These are phyloP conservation scores for Pseudomonodictys pantanalensis DNA, from an alignment of 495 filamentous ascomycete species.

Conservation along the genomic window DNA sequence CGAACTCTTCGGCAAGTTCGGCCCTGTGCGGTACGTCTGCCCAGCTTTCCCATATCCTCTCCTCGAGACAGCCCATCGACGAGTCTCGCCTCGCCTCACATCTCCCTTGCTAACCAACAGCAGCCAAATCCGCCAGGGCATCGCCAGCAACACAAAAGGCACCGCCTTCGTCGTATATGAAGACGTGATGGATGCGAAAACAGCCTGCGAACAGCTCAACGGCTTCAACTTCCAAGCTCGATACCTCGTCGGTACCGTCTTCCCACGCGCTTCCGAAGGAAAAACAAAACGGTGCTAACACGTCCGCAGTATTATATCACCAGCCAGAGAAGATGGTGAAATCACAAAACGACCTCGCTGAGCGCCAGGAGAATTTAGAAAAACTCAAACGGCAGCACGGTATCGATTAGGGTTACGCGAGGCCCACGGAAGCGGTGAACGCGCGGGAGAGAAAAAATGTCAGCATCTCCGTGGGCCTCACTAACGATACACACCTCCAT, in stretches of 20 bases:
- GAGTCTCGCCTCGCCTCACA: no score
- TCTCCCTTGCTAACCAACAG: slow-evolving; percentile 15
- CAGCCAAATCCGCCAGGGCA: slow-evolving; percentile 98
- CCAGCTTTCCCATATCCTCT: no score
- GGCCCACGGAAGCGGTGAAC: slow-evolving; percentile 29
- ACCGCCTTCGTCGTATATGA: slow-evolving; percentile 99
- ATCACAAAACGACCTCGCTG: slow-evolving; percentile 89
- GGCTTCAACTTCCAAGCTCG: slow-evolving; percentile 99
- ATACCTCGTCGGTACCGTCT: slow-evolving; percentile 83
- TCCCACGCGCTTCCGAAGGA: neutral
- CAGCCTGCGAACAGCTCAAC: slow-evolving; percentile 98
- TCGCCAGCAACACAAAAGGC: slow-evolving; percentile 94
- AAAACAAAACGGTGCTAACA: slow-evolving; percentile 2
- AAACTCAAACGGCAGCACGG: slow-evolving; percentile 95
- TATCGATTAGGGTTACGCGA: slow-evolving; percentile 76
- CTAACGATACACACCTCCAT: slow-evolving; percentile 5
- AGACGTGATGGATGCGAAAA: slow-evolving; percentile 98
- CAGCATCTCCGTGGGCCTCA: slow-evolving; percentile 30
- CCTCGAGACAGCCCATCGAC: no score
- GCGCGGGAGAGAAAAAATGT: slow-evolving; percentile 16
- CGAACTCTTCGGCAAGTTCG: slow-evolving; percentile 92
- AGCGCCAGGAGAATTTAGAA: slow-evolving; percentile 95
- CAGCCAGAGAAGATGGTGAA: slow-evolving; percentile 96
- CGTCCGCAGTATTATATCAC: slow-evolving; percentile 79
- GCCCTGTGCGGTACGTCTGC: slow-evolving; percentile 75